A percentile compares a stretch with the other conserved stretches of the same genome.
Evolutionary conservation across 495 filamentous ascomycete genomes (phyloP).

Genomic region (Aspergillus ellipticus): DNA sequence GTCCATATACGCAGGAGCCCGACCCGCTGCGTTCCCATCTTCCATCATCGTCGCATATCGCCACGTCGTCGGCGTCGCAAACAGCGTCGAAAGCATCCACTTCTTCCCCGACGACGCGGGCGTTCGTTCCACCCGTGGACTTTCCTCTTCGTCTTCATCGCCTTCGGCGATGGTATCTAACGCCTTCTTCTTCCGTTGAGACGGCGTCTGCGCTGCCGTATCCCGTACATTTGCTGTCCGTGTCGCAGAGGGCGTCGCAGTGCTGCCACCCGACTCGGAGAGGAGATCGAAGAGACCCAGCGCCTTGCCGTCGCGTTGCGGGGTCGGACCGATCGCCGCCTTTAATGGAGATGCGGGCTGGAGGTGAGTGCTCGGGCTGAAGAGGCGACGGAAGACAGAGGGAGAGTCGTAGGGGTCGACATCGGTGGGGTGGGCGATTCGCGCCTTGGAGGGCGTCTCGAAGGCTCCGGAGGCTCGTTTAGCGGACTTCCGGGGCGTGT

Average conservation of each 20-base stretch:
- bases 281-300: conserved; percentile 91
- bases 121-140: conserved; percentile 48
- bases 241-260: conserved; percentile 37
- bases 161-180: conserved; percentile 31
- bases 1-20: conserved; percentile 7
- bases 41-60: conserved; percentile 46
- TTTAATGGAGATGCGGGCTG: conserved; percentile 34
- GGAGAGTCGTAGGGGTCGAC: conserved; percentile 57
- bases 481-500: conserved; percentile 32
- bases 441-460: conserved; percentile 46
- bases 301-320: conserved; percentile 81
- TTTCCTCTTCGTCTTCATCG: conserved; percentile 31
- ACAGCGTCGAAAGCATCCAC: conserved; percentile 54
- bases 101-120: conserved; percentile 61
- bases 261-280: conserved; percentile 52
- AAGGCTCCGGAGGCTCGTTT: conserved; percentile 34
- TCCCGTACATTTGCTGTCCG: conserved; percentile 27
- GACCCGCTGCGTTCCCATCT: conserved; percentile 8
- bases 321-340: conserved; percentile 73
- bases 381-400: conserved; percentile 53
- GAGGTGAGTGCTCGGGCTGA: conserved; percentile 53
- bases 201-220: conserved; percentile 41
- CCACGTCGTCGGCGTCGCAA: conserved; percentile 59
- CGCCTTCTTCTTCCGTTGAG: conserved; percentile 22
- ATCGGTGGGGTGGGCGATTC: conserved; percentile 41